A percentile compares a stretch with the other conserved stretches of the same genome.
phyloP scores from a whole-genome alignment of 805 yeast species.

The Wickerhamomyces rabaulensis region DNA sequence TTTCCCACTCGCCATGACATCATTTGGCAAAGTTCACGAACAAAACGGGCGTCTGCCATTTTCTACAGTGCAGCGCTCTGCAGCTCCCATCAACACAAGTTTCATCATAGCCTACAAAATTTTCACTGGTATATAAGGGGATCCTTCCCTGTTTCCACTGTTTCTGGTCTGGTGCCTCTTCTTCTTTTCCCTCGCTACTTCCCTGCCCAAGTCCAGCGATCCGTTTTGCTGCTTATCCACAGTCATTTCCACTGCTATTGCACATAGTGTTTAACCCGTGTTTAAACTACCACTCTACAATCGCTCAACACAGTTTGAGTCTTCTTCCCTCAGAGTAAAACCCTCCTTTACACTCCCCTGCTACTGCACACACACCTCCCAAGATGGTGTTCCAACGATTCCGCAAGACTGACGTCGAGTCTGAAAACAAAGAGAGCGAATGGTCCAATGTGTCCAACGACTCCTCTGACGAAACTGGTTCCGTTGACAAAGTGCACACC shows the following conservation, averaged over 20 bases:
- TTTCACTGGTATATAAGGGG: background rate
- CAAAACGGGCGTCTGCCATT: background rate
- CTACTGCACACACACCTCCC: background rate
- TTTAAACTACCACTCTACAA: background rate
- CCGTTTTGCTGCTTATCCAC: too few relatives aligned
- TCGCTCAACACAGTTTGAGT: too few relatives aligned
- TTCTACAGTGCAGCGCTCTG: background rate
- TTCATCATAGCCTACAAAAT: background rate
- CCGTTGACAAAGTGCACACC: slow-evolving; percentile 6
- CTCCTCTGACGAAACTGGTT: slow-evolving; percentile 6
- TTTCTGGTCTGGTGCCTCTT: too few relatives aligned
- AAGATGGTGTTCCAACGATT: background rate
- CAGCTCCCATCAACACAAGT: background rate
- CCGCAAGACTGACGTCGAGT: background rate
- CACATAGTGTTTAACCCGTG: background rate
- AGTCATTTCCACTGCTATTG: background rate
- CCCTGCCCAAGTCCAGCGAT: too few relatives aligned
- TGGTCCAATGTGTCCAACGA: slow-evolving; percentile 3
- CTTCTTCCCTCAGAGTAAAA: too few relatives aligned
- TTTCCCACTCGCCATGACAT: background rate
- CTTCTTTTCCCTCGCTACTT: too few relatives aligned
- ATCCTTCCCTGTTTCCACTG: background rate
- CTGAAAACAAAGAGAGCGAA: slow-evolving; percentile 3
- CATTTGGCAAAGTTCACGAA: background rate
- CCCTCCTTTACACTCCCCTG: too few relatives aligned